Evolutionary conservation across 106 monocot species (phyloP).

Genomic region (Vanilla planifolia): DNA sequence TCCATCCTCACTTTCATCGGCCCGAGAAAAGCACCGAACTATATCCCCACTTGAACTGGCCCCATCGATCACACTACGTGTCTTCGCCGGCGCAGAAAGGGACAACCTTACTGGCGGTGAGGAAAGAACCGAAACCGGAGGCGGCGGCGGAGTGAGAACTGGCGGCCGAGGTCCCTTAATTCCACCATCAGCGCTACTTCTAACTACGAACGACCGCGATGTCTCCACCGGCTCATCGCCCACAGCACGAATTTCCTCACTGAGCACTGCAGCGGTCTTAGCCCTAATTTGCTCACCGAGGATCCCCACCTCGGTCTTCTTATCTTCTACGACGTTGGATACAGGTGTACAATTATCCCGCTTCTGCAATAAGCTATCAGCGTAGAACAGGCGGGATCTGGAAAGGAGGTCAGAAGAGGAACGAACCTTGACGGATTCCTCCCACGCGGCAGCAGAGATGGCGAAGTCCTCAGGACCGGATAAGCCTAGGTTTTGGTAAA

Average conservation of each 20-base stretch:
- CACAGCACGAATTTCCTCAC: not conserved
- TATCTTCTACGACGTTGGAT: not conserved
- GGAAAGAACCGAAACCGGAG: not conserved
- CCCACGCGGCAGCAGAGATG: constrained; percentile 44
- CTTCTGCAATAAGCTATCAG: not conserved
- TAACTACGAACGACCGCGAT: not conserved
- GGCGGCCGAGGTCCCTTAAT: constrained; percentile 33
- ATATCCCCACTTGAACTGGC: constrained; percentile 33
- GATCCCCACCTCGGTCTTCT: not conserved
- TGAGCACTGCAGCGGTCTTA: not conserved
- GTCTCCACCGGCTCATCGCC: not conserved
- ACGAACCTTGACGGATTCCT: constrained; percentile 24
- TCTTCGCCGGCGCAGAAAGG: constrained; percentile 21
- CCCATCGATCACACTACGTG: constrained; percentile 6
- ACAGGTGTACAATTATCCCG: not conserved
- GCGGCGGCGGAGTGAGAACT: constrained; percentile 16
- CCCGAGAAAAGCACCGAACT: constrained; percentile 23
- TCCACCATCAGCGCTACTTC: constrained; percentile 15
- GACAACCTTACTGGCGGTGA: constrained; percentile 3
- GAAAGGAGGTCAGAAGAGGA: constrained; percentile 18
- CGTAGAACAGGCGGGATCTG: constrained; percentile 11
- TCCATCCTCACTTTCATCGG: constrained; percentile 7
- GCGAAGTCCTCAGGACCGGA: constrained; percentile 65
- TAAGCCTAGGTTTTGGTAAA: constrained; percentile 52
- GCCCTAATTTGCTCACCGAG: not conserved